Evolutionary conservation across 192 early-diverging fungal species (phyloP).

Genomic region (Mortierella alpina): DNA sequence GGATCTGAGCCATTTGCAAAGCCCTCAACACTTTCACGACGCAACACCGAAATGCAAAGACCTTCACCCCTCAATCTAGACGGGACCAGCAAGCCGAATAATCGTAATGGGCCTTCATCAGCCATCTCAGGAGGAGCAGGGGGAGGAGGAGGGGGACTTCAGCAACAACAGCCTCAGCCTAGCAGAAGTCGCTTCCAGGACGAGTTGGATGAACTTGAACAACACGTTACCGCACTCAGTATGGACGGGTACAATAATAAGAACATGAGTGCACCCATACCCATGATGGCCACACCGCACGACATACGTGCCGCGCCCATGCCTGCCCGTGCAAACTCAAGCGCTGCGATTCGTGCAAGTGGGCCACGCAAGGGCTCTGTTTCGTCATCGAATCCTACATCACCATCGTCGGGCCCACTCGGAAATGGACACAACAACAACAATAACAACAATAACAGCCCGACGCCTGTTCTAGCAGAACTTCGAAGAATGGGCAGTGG

Average conservation of each 20-base stretch:
- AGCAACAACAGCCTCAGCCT: not conserved
- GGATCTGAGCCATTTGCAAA: slow-evolving; percentile 22
- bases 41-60: slow-evolving; percentile 39
- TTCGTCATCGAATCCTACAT: too few relatives aligned
- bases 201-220: slow-evolving; percentile 45
- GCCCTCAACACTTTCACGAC: slow-evolving; percentile 23
- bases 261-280: too few relatives aligned
- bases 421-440: too few relatives aligned
- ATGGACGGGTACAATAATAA: not conserved
- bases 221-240: slow-evolving; percentile 23
- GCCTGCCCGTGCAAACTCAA: slow-evolving; percentile 21
- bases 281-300: not conserved
- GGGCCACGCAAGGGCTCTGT: too few relatives aligned
- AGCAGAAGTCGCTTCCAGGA: slow-evolving; percentile 34
- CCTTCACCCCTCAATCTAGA: slow-evolving; percentile 25
- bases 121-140: slow-evolving; percentile 10
- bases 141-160: not conserved
- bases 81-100: not conserved
- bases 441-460: not conserved
- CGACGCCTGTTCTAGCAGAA: slow-evolving; percentile 11
- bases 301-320: not conserved
- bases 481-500: slow-evolving; percentile 24
- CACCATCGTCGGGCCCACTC: too few relatives aligned
- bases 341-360: slow-evolving; percentile 2
- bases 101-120: not conserved